phyloP scores from a whole-genome alignment of 169 alveolate genomes.

The Plasmodium chabaudi region DNA sequence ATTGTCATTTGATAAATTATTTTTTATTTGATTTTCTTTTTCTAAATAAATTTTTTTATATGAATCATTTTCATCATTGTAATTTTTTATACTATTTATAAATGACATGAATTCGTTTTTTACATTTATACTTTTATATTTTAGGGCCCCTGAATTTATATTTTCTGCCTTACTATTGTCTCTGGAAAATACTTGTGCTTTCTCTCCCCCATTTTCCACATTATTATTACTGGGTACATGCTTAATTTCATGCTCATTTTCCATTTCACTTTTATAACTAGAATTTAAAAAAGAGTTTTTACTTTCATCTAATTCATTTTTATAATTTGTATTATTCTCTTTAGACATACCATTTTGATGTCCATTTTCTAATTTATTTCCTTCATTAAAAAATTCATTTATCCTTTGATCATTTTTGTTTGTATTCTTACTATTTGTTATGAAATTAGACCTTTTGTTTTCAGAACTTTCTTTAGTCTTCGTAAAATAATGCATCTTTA shows the following conservation, averaged over 20 bases:
- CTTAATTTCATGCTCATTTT: not conserved
- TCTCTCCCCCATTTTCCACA: not conserved
- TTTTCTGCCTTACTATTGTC: constrained; percentile 4
- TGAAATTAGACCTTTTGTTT: constrained; percentile 47
- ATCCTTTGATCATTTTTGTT: constrained; percentile 11
- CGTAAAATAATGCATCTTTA: constrained; percentile 50
- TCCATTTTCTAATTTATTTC: constrained; percentile 4
- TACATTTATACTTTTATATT: not conserved
- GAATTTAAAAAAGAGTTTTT: constrained; percentile 35
- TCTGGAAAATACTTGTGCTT: not conserved
- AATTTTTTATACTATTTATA: constrained; percentile 1
- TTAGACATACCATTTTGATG: not conserved
- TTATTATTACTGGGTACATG: not conserved
- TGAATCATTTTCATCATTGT: constrained; percentile 14
- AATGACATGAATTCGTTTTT: constrained; percentile 2
- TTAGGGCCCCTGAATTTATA: not conserved
- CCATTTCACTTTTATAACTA: constrained; percentile 14
- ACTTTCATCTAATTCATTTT: constrained; percentile 25
- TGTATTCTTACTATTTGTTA: constrained; percentile 28
- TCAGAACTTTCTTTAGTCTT: constrained; percentile 41
- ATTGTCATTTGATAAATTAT: not conserved
- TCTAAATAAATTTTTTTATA: not conserved
- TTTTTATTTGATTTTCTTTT: constrained; percentile 1
- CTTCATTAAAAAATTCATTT: constrained; percentile 26
- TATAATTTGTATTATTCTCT: not conserved